These are phyloP conservation scores for Metarhizium humberi DNA, from an alignment of 2,329 filamentous ascomycete species.

Conservation along the genomic window DNA sequence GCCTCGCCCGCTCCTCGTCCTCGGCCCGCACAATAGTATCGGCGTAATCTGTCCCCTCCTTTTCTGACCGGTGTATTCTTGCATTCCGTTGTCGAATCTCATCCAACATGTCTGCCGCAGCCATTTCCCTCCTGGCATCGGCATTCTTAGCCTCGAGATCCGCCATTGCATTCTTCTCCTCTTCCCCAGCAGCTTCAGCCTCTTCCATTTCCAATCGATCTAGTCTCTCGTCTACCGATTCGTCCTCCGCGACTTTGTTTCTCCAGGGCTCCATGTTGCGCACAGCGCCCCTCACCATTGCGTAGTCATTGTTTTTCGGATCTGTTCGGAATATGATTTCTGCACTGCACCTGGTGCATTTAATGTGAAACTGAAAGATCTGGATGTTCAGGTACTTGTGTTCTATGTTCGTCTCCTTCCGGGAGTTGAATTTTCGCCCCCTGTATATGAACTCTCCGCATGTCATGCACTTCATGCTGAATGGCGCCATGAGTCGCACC, in stretches of 20 bases:
- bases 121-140: constrained; percentile 93
- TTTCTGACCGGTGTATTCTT: constrained; percentile 65
- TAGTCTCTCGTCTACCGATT: constrained; percentile 80
- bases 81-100: constrained; percentile 92
- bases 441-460: constrained; percentile 79
- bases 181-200: constrained; percentile 49
- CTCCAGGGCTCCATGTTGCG: constrained; percentile 93
- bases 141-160: constrained; percentile 89
- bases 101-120: constrained; percentile 88
- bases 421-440: constrained; percentile 88
- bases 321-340: constrained; percentile 94
- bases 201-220: constrained; percentile 76
- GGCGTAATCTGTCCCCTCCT: constrained; percentile 54
- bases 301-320: constrained; percentile 90
- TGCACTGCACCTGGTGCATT: constrained; percentile 75
- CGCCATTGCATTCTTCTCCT: constrained; percentile 85
- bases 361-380: constrained; percentile 74
- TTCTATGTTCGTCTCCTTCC: constrained; percentile 81
- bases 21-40: constrained; percentile 43
- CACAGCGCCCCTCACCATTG: constrained; percentile 70
- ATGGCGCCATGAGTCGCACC: constrained; percentile 68
- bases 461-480: constrained; percentile 33
- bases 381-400: constrained; percentile 84
- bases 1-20: constrained; percentile 51
- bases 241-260: constrained; percentile 49